phyloP scores from a whole-genome alignment of 768 basidiomycete genomes.

The Asterophora lycoperdoides region DNA sequence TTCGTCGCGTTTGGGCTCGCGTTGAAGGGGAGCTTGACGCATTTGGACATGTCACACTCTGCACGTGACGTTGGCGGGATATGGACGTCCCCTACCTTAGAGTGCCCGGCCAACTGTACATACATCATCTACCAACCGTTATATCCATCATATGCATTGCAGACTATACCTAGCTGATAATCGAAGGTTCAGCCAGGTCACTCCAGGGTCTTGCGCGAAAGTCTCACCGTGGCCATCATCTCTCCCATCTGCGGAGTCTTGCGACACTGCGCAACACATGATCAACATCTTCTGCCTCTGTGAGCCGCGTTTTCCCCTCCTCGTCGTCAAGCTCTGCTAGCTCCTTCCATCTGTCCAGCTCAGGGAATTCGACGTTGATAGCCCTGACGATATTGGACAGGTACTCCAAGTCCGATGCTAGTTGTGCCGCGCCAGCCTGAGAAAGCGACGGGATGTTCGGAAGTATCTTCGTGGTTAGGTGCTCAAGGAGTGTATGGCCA shows the following conservation, averaged over 20 bases:
- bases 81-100: no score
- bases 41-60: no score
- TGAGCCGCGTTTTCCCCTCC: slow-evolving; percentile 32
- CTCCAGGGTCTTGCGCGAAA: no score
- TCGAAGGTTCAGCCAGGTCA: no score
- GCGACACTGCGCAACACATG: slow-evolving; percentile 33
- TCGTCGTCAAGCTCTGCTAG: slow-evolving; percentile 60
- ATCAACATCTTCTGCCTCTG: slow-evolving; percentile 26
- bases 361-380: slow-evolving; percentile 81
- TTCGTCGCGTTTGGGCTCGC: no score
- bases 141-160: no score
- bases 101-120: no score
- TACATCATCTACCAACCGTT: no score
- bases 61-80: no score
- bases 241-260: slow-evolving; percentile 25
- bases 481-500: slow-evolving; percentile 71
- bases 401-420: slow-evolving; percentile 84
- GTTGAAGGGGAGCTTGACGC: no score
- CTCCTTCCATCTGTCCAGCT: slow-evolving; percentile 76
- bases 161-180: no score
- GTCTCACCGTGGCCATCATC: slow-evolving; percentile 1
- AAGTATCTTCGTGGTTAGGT: slow-evolving; percentile 67
- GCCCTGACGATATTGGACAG: slow-evolving; percentile 87
- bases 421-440: slow-evolving; percentile 69
- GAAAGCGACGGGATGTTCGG: slow-evolving; percentile 67